phyloP scores from a whole-genome alignment of 2,329 filamentous ascomycete species.

The Xylaria sp. region DNA sequence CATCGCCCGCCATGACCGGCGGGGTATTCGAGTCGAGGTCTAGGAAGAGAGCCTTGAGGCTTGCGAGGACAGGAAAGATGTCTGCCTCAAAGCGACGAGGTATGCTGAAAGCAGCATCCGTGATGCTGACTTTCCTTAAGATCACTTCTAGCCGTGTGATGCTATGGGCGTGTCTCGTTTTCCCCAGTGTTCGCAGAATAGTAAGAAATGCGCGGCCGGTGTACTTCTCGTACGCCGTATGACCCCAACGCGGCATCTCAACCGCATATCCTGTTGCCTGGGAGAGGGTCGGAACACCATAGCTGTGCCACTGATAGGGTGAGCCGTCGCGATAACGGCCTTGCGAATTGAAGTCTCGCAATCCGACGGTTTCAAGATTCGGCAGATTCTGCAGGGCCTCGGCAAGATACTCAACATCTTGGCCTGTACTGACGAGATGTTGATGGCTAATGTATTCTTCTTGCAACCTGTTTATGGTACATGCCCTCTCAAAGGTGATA shows the following conservation, averaged over 20 bases:
- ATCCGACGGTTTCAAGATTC: constrained; percentile 58
- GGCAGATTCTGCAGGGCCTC: constrained; percentile 58
- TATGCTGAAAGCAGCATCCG: constrained; percentile 50
- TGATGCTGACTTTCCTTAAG: constrained; percentile 40
- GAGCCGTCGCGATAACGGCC: constrained; percentile 53
- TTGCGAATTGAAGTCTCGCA: constrained; percentile 60
- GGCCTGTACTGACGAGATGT: constrained; percentile 46
- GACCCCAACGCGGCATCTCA: background rate
- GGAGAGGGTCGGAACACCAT: constrained; percentile 48
- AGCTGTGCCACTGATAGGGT: constrained; percentile 54
- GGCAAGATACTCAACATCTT: constrained; percentile 55
- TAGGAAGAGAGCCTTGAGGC: constrained; percentile 51
- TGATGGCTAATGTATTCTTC: constrained; percentile 36
- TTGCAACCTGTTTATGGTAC: constrained; percentile 28
- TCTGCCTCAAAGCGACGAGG: constrained; percentile 41
- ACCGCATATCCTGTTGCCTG: constrained; percentile 38
- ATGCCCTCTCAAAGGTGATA: constrained; percentile 27
- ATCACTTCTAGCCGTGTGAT: constrained; percentile 53
- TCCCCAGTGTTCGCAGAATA: constrained; percentile 47
- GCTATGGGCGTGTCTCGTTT: constrained; percentile 35
- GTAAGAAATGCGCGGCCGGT: constrained; percentile 42
- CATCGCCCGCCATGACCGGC: constrained; percentile 1
- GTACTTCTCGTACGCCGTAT: constrained; percentile 10
- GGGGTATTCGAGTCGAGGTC: constrained; percentile 27
- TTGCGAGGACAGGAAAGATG: constrained; percentile 45